Evolutionary conservation across 2,329 filamentous ascomycete species (phyloP).

Genomic region (Cladosporium colombiae): DNA sequence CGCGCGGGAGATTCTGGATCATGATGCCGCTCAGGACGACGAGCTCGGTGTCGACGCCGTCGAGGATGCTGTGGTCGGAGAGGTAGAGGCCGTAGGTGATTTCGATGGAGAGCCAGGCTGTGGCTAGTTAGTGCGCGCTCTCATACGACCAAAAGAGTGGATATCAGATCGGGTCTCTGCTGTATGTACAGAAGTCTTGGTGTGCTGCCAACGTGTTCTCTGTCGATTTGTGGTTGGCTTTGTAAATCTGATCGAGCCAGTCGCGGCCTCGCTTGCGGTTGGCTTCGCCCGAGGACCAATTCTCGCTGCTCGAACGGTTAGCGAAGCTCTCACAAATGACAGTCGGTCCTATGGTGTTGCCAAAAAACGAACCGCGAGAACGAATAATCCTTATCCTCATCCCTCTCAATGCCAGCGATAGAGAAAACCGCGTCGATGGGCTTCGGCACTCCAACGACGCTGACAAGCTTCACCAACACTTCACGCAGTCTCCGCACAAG

Average conservation of each 20-base stretch:
- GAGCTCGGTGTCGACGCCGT: conserved; percentile 57
- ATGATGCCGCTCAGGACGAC: conserved; percentile 58
- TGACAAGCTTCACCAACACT: conserved; percentile 59
- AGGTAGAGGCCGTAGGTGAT: conserved; percentile 63
- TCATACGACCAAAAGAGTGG: too few relatives aligned
- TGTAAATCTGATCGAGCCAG: conserved; percentile 61
- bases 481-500: conserved; percentile 58
- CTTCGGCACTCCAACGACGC: conserved; percentile 62
- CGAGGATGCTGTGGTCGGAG: conserved; percentile 57
- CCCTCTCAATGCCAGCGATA: conserved; percentile 54
- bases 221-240: conserved; percentile 48
- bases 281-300: conserved; percentile 59
- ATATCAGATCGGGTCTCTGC: too few relatives aligned
- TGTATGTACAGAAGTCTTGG: conserved; percentile 45
- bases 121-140: too few relatives aligned
- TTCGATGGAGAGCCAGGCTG: conserved; percentile 53
- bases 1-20: conserved; percentile 56
- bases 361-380: too few relatives aligned
- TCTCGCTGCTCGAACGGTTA: too few relatives aligned
- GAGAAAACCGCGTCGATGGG: conserved; percentile 61
- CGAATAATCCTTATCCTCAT: conserved; percentile 60
- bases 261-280: conserved; percentile 55
- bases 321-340: too few relatives aligned
- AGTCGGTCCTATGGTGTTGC: too few relatives aligned
- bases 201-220: conserved; percentile 46